Evolutionary conservation across 2,329 filamentous ascomycete species (phyloP).

Genomic region (Sordariomycetes sp.): DNA sequence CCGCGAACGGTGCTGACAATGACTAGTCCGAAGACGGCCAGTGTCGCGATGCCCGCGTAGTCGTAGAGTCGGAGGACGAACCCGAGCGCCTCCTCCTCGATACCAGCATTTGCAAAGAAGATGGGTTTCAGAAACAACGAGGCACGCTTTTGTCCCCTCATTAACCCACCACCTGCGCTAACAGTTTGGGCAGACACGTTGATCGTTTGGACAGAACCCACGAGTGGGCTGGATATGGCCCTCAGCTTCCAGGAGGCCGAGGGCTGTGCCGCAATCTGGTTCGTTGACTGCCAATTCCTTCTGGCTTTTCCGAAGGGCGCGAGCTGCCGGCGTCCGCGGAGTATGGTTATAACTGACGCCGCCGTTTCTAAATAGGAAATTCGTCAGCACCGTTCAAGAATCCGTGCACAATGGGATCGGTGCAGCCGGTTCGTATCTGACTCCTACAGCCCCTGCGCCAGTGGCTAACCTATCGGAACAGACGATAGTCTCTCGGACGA

Average conservation of each 20-base stretch:
- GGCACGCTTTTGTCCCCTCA: slow-evolving; percentile 35
- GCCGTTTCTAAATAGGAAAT: slow-evolving; percentile 56
- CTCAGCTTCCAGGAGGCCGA: slow-evolving; percentile 97
- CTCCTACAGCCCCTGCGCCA: background rate
- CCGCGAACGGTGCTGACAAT: slow-evolving; percentile 4
- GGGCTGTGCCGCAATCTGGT: slow-evolving; percentile 90
- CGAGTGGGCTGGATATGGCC: slow-evolving; percentile 86
- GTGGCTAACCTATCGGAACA: slow-evolving; percentile 13
- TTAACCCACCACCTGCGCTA: background rate
- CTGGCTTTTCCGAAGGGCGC: background rate
- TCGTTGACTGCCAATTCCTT: slow-evolving; percentile 13
- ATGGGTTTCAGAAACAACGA: slow-evolving; percentile 98
- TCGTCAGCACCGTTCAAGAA: slow-evolving; percentile 77
- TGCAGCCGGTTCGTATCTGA: slow-evolving; percentile 44
- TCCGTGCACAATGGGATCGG: slow-evolving; percentile 47
- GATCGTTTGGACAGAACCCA: slow-evolving; percentile 91
- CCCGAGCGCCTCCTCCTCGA: slow-evolving; percentile 75
- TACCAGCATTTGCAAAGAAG: slow-evolving; percentile 83
- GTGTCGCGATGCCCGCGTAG: slow-evolving; percentile 74
- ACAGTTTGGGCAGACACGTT: slow-evolving; percentile 60
- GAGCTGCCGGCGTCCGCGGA: background rate
- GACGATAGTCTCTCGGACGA: slow-evolving; percentile 90
- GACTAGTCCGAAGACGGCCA: slow-evolving; percentile 42
- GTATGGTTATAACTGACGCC: background rate
- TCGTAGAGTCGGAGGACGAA: slow-evolving; percentile 89